phyloP scores from a whole-genome alignment of 306 rosid species.

The Pterocarpus santalinus region DNA sequence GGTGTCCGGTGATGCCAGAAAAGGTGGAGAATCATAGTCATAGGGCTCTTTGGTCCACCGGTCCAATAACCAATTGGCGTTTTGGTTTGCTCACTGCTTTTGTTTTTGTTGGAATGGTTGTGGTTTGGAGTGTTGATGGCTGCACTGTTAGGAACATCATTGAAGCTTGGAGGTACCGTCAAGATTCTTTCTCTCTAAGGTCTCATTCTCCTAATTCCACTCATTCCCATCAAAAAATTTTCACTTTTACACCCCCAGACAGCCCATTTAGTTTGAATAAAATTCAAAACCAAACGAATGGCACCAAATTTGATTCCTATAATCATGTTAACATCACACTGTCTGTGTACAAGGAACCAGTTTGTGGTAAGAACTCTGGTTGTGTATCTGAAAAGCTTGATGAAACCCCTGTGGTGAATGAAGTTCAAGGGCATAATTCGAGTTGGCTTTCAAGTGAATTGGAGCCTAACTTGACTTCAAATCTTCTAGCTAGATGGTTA shows the following conservation, averaged over 20 bases:
- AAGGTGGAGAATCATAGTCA: constrained; percentile 66
- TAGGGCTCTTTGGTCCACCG: constrained; percentile 45
- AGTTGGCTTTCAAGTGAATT: constrained; percentile 73
- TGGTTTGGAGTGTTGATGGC: constrained; percentile 78
- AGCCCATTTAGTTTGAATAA: constrained; percentile 29
- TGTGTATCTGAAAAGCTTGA: constrained; percentile 39
- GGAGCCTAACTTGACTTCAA: constrained; percentile 68
- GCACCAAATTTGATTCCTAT: constrained; percentile 44
- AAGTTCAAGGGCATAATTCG: constrained; percentile 35
- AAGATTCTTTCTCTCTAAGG: constrained; percentile 52
- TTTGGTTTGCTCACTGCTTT: constrained; percentile 64
- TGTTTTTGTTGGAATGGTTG: constrained; percentile 65
- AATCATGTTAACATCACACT: constrained; percentile 36
- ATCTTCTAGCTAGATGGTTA: constrained; percentile 74
- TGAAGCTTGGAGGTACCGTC: constrained; percentile 63
- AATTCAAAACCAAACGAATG: constrained; percentile 48
- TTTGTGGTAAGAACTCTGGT: constrained; percentile 46
- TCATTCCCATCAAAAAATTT: constrained; percentile 43
- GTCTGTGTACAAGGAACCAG: constrained; percentile 38
- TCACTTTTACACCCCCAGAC: neutral
- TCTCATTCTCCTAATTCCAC: constrained; percentile 53
- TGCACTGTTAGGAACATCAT: constrained; percentile 59
- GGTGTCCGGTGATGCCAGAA: constrained; percentile 86
- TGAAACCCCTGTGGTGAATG: constrained; percentile 19
- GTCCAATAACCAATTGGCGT: constrained; percentile 68